A percentile compares a stretch with the other conserved stretches of the same genome.
phyloP scores from a whole-genome alignment of 23 red algal species.

The Gracilaria caudata region DNA sequence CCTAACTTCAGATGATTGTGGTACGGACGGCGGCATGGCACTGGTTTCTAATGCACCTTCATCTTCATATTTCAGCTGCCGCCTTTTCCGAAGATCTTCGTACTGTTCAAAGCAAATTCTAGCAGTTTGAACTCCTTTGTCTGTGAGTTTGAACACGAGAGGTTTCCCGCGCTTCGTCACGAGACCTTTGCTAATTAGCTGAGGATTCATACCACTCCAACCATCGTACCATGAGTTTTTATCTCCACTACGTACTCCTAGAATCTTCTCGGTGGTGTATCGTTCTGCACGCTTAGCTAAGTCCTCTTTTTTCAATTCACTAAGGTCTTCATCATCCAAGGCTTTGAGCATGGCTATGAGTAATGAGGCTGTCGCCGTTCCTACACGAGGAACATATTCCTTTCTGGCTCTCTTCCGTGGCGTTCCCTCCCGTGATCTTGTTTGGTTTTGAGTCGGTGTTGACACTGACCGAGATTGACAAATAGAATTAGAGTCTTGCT shows the following conservation, averaged over 20 bases:
- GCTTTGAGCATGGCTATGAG: slow-evolving; percentile 21
- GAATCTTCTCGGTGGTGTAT: slow-evolving; percentile 12
- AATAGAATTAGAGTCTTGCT: neutral
- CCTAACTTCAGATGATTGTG: neutral
- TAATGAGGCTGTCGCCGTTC: neutral
- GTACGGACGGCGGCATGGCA: neutral
- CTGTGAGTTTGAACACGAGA: slow-evolving; percentile 49
- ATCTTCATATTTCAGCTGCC: neutral
- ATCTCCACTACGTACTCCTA: neutral
- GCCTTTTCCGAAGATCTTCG: neutral
- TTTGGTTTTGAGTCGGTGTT: neutral
- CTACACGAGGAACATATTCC: slow-evolving; percentile 2
- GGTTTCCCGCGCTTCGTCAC: slow-evolving; percentile 40
- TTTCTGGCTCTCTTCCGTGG: neutral
- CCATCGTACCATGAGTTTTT: slow-evolving; percentile 18
- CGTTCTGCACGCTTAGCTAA: slow-evolving; percentile 4
- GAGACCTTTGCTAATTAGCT: slow-evolving; percentile 52
- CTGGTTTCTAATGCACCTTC: neutral
- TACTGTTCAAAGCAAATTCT: neutral
- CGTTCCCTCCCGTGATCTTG: neutral
- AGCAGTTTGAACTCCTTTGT: slow-evolving; percentile 26
- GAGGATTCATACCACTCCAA: slow-evolving; percentile 51
- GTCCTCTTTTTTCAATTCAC: slow-evolving; percentile 12
- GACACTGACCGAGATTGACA: neutral
- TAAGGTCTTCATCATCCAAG: neutral